Evolutionary conservation across 2,329 filamentous ascomycete genomes (phyloP).

Genomic region (Diaporthe longicolla): DNA sequence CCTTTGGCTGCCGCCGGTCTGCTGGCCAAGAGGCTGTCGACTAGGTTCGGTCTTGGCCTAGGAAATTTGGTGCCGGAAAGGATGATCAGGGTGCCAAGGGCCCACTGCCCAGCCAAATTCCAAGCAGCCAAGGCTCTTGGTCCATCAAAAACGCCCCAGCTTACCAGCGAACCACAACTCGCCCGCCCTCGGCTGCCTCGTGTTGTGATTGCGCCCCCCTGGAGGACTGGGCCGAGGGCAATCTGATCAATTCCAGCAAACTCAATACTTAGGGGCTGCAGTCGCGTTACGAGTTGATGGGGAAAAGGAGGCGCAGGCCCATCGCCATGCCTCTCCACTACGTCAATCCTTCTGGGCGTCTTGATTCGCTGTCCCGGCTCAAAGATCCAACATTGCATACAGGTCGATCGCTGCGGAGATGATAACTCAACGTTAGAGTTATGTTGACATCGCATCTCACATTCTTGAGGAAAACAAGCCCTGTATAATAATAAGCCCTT

Average conservation of each 20-base stretch:
- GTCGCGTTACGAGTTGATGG: constrained; percentile 26
- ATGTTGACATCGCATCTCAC: constrained; percentile 13
- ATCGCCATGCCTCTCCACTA: constrained; percentile 22
- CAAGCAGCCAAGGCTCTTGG: constrained; percentile 34
- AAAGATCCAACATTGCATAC: background rate
- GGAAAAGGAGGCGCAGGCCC: constrained; percentile 31
- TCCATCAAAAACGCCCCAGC: constrained; percentile 24
- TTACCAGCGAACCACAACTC: constrained; percentile 22
- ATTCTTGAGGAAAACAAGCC: background rate
- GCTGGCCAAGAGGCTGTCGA: constrained; percentile 35
- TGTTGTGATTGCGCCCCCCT: constrained; percentile 29
- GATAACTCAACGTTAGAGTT: constrained; percentile 15
- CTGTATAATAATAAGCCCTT: constrained; percentile 33
- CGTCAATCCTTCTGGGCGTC: constrained; percentile 21
- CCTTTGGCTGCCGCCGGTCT: constrained; percentile 23
- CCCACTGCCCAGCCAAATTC: constrained; percentile 32
- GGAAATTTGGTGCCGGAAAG: constrained; percentile 30
- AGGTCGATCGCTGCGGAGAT: constrained; percentile 11
- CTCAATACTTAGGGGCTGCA: constrained; percentile 24
- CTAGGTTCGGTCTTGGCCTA: constrained; percentile 25
- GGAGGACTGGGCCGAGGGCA: constrained; percentile 18
- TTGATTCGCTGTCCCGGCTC: constrained; percentile 5
- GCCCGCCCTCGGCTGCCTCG: constrained; percentile 23
- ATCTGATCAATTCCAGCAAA: constrained; percentile 8
- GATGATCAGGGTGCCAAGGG: constrained; percentile 33